These are phyloP conservation scores for Tetrahymena thermophila DNA, from an alignment of 73 alveolate genomes.

Conservation along the genomic window DNA sequence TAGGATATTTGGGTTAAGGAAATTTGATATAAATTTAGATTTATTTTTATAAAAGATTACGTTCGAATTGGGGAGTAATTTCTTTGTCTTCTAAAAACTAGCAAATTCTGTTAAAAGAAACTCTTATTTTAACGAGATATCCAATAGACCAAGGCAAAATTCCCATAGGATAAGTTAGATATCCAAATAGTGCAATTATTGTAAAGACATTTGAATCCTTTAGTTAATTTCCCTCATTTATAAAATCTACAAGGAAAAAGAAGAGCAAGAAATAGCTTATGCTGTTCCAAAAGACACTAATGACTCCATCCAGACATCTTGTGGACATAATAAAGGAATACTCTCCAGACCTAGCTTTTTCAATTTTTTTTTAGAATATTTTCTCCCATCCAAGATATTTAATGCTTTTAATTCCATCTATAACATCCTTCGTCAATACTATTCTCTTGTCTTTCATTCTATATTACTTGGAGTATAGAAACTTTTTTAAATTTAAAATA, in stretches of 20 bases:
- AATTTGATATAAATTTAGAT: too few species aligned
- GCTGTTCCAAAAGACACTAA: constrained; percentile 20
- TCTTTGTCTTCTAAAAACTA: constrained; percentile 12
- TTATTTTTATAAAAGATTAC: background rate
- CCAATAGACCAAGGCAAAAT: constrained; percentile 20
- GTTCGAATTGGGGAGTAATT: background rate
- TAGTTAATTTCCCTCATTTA: constrained; percentile 11
- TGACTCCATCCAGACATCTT: constrained; percentile 11
- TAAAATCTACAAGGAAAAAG: background rate
- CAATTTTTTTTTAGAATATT: constrained; percentile 13
- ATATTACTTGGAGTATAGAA: constrained; percentile 1
- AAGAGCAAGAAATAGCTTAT: constrained; percentile 24
- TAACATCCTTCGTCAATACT: constrained; percentile 21
- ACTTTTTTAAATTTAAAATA: background rate
- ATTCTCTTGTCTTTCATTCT: constrained; percentile 19
- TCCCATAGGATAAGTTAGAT: constrained; percentile 25
- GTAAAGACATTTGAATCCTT: constrained; percentile 30
- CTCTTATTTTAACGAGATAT: constrained; percentile 10
- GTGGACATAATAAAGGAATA: background rate
- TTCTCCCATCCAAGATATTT: constrained; percentile 39
- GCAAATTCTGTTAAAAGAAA: constrained; percentile 12
- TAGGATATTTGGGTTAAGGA: background rate
- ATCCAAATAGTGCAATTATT: constrained; percentile 29
- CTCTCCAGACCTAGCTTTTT: constrained; percentile 2
- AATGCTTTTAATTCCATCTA: constrained; percentile 40